Evolutionary conservation across 2,329 filamentous ascomycete genomes (phyloP).

Genomic region (Dactylella cylindrospora): DNA sequence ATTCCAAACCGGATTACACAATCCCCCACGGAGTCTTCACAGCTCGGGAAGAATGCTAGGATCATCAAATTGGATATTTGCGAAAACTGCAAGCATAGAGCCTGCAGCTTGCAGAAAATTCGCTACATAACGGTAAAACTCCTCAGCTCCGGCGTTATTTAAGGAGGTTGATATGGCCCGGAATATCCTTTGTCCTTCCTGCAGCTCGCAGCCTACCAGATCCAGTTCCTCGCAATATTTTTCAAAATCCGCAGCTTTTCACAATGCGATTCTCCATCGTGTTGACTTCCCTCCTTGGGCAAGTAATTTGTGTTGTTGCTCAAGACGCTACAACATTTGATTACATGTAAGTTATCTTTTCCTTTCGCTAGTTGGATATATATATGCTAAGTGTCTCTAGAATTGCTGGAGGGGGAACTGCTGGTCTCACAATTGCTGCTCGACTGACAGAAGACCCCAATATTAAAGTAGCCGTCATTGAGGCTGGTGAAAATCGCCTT

Average conservation of each 20-base stretch:
- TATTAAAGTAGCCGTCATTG: constrained; percentile 44
- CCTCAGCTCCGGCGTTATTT: constrained; percentile 1
- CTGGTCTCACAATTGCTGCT: constrained; percentile 49
- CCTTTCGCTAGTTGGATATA: constrained; percentile 18
- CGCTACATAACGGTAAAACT: too few relatives aligned
- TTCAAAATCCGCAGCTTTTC: background rate
- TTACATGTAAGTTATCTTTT: constrained; percentile 23
- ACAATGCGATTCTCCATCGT: constrained; percentile 16
- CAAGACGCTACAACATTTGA: constrained; percentile 21
- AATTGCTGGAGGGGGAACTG: constrained; percentile 50
- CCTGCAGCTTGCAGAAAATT: too few relatives aligned
- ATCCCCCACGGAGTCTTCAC: too few relatives aligned
- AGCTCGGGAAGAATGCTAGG: too few relatives aligned
- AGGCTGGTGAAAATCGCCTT: constrained; percentile 27
- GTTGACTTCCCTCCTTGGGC: constrained; percentile 1
- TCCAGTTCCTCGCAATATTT: background rate
- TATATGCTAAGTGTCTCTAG: constrained; percentile 47
- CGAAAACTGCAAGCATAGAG: too few relatives aligned
- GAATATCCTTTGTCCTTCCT: constrained; percentile 16
- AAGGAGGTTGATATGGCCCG: constrained; percentile 1
- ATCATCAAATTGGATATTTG: too few relatives aligned
- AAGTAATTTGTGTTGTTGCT: constrained; percentile 11
- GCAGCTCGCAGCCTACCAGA: background rate
- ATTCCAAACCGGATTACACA: too few relatives aligned
- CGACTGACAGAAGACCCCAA: constrained; percentile 49